phyloP scores from a whole-genome alignment of 2,329 filamentous ascomycete species.

The Cryphonectria radicalis region DNA sequence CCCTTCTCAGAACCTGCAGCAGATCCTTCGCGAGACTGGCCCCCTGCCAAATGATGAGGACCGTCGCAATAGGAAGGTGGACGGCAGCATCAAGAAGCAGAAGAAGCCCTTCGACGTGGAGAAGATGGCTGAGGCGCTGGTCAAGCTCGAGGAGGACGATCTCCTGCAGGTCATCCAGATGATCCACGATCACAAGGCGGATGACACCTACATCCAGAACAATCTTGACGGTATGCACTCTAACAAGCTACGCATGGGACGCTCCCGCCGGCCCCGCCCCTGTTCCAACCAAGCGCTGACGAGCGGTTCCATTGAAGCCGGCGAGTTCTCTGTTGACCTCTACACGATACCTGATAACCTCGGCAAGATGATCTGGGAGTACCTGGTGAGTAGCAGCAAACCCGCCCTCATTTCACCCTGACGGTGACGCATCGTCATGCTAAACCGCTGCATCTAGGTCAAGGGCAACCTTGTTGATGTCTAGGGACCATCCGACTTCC shows the following conservation, averaged over 20 bases:
- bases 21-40: constrained; percentile 80
- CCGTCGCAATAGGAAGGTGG: constrained; percentile 66
- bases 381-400: constrained; percentile 54
- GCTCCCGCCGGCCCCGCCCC: constrained; percentile 21
- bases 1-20: constrained; percentile 83
- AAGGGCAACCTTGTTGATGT: constrained; percentile 26
- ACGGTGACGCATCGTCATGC: neutral
- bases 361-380: constrained; percentile 95
- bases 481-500: neutral
- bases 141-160: constrained; percentile 90
- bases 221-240: constrained; percentile 84
- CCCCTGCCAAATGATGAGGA: constrained; percentile 78
- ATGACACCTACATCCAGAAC: constrained; percentile 95
- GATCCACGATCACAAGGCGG: constrained; percentile 95
- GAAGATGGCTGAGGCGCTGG: constrained; percentile 90
- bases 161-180: constrained; percentile 94
- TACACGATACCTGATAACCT: constrained; percentile 93
- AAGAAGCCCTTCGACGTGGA: constrained; percentile 82
- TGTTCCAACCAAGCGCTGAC: constrained; percentile 20
- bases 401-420: neutral
- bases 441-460: constrained; percentile 18
- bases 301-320: constrained; percentile 56
- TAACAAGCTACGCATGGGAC: neutral
- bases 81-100: constrained; percentile 75
- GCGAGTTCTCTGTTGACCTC: constrained; percentile 97